Evolutionary conservation across 2,329 filamentous ascomycete species (phyloP).

Genomic region (Arthrocladium fulminans): DNA sequence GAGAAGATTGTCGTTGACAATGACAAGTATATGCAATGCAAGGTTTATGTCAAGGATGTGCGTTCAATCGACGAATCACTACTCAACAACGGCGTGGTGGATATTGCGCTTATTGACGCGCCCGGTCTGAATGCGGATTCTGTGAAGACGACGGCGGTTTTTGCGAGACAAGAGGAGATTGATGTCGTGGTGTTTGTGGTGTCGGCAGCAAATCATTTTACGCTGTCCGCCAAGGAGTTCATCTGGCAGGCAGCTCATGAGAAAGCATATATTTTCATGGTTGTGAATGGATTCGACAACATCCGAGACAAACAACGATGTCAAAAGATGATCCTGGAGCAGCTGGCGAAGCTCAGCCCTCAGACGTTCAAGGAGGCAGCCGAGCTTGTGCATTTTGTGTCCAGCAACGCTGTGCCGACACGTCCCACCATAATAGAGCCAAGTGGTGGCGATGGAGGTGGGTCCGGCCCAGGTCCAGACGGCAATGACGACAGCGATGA

Average conservation of each 20-base stretch:
- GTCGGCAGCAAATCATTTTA: conserved; percentile 95
- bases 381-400: conserved; percentile 95
- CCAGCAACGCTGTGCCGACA: conserved; percentile 86
- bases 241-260: conserved; percentile 91
- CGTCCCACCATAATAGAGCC: conserved; percentile 47
- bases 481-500: conserved; percentile 38
- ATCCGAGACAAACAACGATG: conserved; percentile 88
- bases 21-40: conserved; percentile 83
- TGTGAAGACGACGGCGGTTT: conserved; percentile 92
- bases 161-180: conserved; percentile 95
- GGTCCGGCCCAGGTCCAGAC: conserved; percentile 38
- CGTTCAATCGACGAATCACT: conserved; percentile 85
- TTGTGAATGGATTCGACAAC: conserved; percentile 93
- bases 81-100: conserved; percentile 93
- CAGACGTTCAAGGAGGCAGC: conserved; percentile 84
- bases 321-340: conserved; percentile 85
- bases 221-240: conserved; percentile 93
- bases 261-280: conserved; percentile 98
- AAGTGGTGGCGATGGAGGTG: conserved; percentile 47
- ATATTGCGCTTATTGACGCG: conserved; percentile 94
- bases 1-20: conserved; percentile 89
- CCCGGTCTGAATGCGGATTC: conserved; percentile 94
- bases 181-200: conserved; percentile 98
- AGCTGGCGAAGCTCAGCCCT: conserved; percentile 79
- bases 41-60: conserved; percentile 89